Base-by-base conservation (phyloP, 192 early-diverging fungal genomes). In the Linnemannia schmuckeri region DNA sequence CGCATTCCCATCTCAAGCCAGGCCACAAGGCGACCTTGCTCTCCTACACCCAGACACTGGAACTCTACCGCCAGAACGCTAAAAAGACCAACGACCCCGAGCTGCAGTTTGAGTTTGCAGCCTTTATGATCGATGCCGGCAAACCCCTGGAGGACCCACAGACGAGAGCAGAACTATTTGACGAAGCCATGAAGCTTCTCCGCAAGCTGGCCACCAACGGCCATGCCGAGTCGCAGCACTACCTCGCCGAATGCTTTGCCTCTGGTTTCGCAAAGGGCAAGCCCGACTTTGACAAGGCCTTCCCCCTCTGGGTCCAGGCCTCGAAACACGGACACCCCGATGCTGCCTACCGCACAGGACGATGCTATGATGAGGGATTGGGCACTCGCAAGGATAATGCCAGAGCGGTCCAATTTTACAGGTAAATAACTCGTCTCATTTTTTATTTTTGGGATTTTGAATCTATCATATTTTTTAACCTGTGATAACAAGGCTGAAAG, bases 381-480 rank as follows among this genome's bases (percentile, higher is more conserved):
- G 96, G 96, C 22, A 90, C 88, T 57, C 89, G 92, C 47, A 95
- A 92, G 88, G 92, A 92, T 46, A 81, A 76, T 74, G 81, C 90
- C n/a, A 90, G 93, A 27, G 92, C 95, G n/a, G 82, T 92, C 61
- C 91, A 93, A 63, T 95, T 95, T 76, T 97, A 96, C 82, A 93
- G 88, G 92, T 93, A 89, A 79, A 44, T 41, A 22, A 7, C 30
- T 38, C 42, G 15, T 20, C 22, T 30, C 22, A 37, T 37, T 70
- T 41, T 75, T 63, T 68, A 33, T 81, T 54, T 47, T 49, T 42
- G n/a, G 66, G 17, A 24, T 20, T 40, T 35, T 52, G 15, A 18
- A 52, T 49, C 8, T 42, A 8, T 52, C 27, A 74, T 74, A 12
- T 38, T 73, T 30, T 47, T 72, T 72, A 15, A 1, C 30, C 47